Evolutionary conservation across 352 stramenopile genomes (phyloP).

Genomic region (Globisporangium paddicum): DNA sequence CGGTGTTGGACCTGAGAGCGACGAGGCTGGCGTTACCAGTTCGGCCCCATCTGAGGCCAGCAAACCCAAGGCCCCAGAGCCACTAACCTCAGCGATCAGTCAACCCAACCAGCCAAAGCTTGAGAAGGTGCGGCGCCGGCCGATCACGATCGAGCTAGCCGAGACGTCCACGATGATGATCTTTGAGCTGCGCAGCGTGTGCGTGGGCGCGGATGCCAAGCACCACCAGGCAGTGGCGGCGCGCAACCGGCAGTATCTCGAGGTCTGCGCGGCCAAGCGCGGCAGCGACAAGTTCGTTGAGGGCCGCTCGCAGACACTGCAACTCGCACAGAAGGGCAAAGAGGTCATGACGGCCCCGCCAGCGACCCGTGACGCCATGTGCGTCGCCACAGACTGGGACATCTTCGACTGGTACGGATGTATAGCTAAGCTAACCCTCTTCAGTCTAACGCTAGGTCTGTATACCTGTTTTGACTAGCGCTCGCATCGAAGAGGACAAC

Average conservation of each 20-base stretch:
- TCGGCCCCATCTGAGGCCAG: not conserved
- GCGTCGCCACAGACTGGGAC: constrained; percentile 79
- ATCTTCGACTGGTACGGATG: constrained; percentile 68
- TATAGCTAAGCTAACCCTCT: not conserved
- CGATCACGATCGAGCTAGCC: constrained; percentile 41
- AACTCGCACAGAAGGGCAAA: constrained; percentile 77
- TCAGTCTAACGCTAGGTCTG: not conserved
- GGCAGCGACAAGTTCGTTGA: constrained; percentile 76
- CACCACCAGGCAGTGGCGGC: constrained; percentile 31
- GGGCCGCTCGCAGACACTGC: constrained; percentile 57
- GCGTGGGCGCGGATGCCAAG: constrained; percentile 50
- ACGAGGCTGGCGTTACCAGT: not conserved
- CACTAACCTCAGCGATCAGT: not conserved
- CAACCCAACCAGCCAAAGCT: not conserved
- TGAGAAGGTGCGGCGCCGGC: constrained; percentile 16
- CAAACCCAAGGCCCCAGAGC: not conserved
- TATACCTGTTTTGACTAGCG: not conserved
- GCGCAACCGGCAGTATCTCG: constrained; percentile 67
- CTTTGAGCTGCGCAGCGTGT: constrained; percentile 62
- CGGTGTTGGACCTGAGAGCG: constrained; percentile 1
- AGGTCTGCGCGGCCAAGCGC: constrained; percentile 65
- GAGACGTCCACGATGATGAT: constrained; percentile 67
- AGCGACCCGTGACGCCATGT: constrained; percentile 65
- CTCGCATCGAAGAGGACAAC: constrained; percentile 32
- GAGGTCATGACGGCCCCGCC: constrained; percentile 79